Evolutionary conservation across 2,329 filamentous ascomycete species (phyloP).

Genomic region (Simplicillium aogashimaense): DNA sequence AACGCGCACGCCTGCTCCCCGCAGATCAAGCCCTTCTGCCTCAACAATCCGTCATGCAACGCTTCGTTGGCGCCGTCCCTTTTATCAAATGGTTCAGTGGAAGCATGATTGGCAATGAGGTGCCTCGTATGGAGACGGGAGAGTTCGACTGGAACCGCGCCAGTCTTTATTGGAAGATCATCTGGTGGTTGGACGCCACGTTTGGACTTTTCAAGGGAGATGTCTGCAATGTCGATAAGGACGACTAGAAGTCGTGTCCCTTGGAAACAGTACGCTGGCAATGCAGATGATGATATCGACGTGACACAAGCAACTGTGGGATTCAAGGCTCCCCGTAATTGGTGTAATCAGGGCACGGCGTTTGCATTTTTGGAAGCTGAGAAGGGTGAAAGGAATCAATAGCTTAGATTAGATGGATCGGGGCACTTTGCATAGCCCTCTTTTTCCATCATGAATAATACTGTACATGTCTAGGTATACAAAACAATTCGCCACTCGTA

Average conservation of each 20-base stretch:
- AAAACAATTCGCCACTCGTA: constrained; percentile 5
- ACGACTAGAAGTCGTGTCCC: constrained; percentile 31
- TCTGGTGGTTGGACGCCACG: constrained; percentile 51
- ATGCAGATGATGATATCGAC: too few species aligned
- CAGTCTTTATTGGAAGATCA: constrained; percentile 57
- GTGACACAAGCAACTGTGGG: too few species aligned
- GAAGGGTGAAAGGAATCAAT: too few species aligned
- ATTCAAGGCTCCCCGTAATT: too few species aligned
- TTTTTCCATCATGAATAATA: too few species aligned
- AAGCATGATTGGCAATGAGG: constrained; percentile 64
- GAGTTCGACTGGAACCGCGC: constrained; percentile 67
- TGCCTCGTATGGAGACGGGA: constrained; percentile 63
- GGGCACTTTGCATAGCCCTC: too few species aligned
- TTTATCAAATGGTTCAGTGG: constrained; percentile 63
- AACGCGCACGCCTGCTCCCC: constrained; percentile 54
- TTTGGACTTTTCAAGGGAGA: constrained; percentile 51
- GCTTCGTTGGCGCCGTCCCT: constrained; percentile 55
- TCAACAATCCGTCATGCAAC: constrained; percentile 54
- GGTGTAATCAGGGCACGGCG: too few species aligned
- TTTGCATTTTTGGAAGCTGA: too few species aligned
- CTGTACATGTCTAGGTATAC: too few species aligned
- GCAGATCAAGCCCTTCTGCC: constrained; percentile 63
- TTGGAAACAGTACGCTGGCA: too few species aligned
- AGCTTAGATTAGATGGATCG: too few species aligned
- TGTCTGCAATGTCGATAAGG: constrained; percentile 46